Base-by-base conservation (phyloP, 306 rosid genomes). In the Sicyos edulis region DNA sequence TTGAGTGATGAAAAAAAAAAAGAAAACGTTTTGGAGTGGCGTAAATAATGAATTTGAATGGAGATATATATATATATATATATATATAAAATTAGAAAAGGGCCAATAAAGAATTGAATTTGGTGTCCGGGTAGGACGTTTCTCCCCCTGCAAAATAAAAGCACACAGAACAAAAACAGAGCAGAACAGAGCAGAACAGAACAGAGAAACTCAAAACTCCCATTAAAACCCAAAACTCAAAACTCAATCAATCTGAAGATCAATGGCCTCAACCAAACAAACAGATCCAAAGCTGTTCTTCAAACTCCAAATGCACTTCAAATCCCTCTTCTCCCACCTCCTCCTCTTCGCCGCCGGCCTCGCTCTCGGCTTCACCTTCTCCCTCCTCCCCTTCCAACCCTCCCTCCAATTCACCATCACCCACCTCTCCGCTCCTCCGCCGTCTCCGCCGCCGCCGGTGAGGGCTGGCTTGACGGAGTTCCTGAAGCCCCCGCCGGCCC, bases 301-400 rank as follows among this genome's bases (percentile, higher is more conserved):
- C 65, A 79, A 51, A 62, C 44, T 76, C 61, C 85, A 80, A 59
- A 50, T 80, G n/a, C 83, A 80, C 29, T 69, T 87, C 55, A 75
- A 83, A 4, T 86, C 76, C 16, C 81, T 82, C 58, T 29, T 87
- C 59, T 62, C 69, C 9, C 59, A 73, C 60, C 22, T 80, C 49
- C 61, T 93, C 0, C 65, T 88, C 56, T 90, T 88, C 55, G 83
- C 83, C 15, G 80, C 78, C 58, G 97, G 88, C 47, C 66, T 93
- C 52, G 80, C 88, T 77, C 64, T 89, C 20, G 99, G 92, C 19
- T 56, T 86, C 76, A 78, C 85, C 0, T 77, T 88, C 40, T 79
- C 84, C 74, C 72, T 42, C 17, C 80, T 82, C 47, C 77, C 69
- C 54, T 64, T 63, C 44, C 80, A 47, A 47, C 5, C 52, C 62